Evolutionary conservation across 1,139 yeast genomes (phyloP), one percentile per base, ranked within the genome.

Genomic region (Zygotorulaspora mrakii): DNA sequence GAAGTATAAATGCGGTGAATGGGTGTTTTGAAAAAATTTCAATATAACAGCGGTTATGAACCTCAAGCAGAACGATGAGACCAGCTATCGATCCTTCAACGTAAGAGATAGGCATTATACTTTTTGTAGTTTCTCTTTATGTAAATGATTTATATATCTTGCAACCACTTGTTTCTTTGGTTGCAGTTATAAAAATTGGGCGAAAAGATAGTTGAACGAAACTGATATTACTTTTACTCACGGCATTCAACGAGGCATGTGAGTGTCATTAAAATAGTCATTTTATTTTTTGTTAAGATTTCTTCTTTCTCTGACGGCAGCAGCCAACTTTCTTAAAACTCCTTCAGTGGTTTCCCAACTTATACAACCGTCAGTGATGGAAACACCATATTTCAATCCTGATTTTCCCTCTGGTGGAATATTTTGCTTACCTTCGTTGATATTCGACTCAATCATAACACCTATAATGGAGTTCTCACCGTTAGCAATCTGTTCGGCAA

Each of bases 281-380:
- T 17, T 5, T 9, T 16, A 28, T 39, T 48, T 35, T 42, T 54
- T 50, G 47, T 55, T 58, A 27, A 57, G 44, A 17, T 61, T 63
- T 72, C 96, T 82, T 77, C 96, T 84, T 42, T 74, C 64, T 66
- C 77, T 76, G 31, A 89, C 96, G 42, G 97, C 95, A 37, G 67
- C 74, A 40, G 96, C 83, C 55, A 91, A 76, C 52, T 80, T 79
- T 36, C 70, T 76, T 61, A 91, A 78, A 79, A 89, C 89, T 20
- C 62, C 70, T 35, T 75, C 95, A 35, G 98, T 91, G 37, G 85
- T 71, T 49, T 87, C 95, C 94, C 95, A 88, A 42, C 83, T 73
- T 40, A 91, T 95, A 71, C 98, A 91, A 23, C 94, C 95, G 65
- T 91, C 98, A 44, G 98, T 91, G 65, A 91, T 87, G 42, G 95